Percentiles rank a stretch among this genome's conserved stretches.
Conservation (phyloP, 768 basidiomycete species). For the Rhodotorula graminis region DNA sequence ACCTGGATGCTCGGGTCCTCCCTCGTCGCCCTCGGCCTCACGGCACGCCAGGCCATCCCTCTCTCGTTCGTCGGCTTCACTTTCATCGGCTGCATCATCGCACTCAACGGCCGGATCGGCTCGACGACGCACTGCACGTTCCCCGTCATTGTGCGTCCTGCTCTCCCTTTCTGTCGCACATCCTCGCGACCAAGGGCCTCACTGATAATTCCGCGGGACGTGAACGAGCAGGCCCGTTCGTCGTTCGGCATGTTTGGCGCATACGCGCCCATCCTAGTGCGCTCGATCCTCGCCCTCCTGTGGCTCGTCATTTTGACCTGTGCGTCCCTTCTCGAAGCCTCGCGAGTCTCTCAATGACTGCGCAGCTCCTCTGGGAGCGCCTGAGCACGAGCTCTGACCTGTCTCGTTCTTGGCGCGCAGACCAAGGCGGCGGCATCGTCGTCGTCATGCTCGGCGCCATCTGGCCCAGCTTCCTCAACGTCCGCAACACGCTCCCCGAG, state of each 20-base stretch:
- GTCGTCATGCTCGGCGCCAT: conserved; percentile 45
- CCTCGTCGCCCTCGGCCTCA: neutral
- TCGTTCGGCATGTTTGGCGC: conserved; percentile 43
- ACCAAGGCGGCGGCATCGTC: conserved; percentile 36
- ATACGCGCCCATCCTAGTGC: conserved; percentile 42
- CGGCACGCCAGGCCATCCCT: conserved; percentile 8
- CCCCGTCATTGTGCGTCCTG: too few species aligned
- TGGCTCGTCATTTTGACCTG: conserved; percentile 23
- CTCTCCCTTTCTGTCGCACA: too few species aligned
- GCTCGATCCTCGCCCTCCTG: conserved; percentile 41
- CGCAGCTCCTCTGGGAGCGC: too few species aligned
- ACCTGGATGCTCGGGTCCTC: conserved; percentile 15
- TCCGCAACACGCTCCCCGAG: conserved; percentile 39
- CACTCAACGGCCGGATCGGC: conserved; percentile 34
- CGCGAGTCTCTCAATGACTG: too few species aligned
- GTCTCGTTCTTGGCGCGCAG: neutral
- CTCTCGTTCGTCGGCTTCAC: conserved; percentile 20
- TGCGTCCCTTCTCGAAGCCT: too few species aligned
- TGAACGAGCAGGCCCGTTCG: conserved; percentile 32
- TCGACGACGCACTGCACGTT: too few species aligned
- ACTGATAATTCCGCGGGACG: too few species aligned
- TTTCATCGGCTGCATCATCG: conserved; percentile 8
- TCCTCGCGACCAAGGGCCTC: too few species aligned
- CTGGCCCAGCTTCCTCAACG: conserved; percentile 43
- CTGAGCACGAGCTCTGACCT: too few species aligned